Evolutionary conservation across 441 rosid genomes (phyloP).

Genomic region (Iberis amara): DNA sequence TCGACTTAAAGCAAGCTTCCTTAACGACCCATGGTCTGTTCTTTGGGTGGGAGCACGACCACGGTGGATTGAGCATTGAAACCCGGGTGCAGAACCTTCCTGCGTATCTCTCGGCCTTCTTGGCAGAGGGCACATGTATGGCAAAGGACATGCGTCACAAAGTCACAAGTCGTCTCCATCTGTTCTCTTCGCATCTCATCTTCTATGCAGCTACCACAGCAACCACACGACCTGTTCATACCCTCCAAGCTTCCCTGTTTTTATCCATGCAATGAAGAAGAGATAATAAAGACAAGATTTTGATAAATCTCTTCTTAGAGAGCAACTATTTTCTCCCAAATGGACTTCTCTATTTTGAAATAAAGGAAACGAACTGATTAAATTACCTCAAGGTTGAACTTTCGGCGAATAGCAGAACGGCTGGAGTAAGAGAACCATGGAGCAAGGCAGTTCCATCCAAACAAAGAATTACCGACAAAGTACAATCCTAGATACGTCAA

Average conservation of each 20-base stretch:
- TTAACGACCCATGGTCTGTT: conserved; percentile 72
- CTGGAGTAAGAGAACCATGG: conserved; percentile 79
- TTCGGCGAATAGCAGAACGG: conserved; percentile 75
- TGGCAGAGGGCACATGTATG: conserved; percentile 88
- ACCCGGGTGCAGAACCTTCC: conserved; percentile 81
- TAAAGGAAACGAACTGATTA: background rate
- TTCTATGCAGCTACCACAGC: conserved; percentile 71
- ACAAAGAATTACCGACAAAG: conserved; percentile 57
- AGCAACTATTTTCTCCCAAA: background rate
- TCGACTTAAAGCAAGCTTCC: conserved; percentile 17
- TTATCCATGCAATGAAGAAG: conserved; percentile 7
- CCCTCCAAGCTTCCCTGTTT: conserved; percentile 83
- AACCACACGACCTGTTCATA: conserved; percentile 74
- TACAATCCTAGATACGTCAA: conserved; percentile 66
- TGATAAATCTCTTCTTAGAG: background rate
- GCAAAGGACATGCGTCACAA: conserved; percentile 70
- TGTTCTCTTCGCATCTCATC: conserved; percentile 69
- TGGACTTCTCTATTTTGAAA: background rate
- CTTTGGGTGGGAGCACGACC: conserved; percentile 72
- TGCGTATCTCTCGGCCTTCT: conserved; percentile 93
- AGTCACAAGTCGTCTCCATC: conserved; percentile 71
- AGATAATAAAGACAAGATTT: background rate
- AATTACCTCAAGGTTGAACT: conserved; percentile 81
- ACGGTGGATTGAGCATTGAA: conserved; percentile 63
- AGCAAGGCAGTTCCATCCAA: conserved; percentile 79